Evolutionary conservation across 345 rosid genomes (phyloP).

Genomic region (Alliaria petiolata): DNA sequence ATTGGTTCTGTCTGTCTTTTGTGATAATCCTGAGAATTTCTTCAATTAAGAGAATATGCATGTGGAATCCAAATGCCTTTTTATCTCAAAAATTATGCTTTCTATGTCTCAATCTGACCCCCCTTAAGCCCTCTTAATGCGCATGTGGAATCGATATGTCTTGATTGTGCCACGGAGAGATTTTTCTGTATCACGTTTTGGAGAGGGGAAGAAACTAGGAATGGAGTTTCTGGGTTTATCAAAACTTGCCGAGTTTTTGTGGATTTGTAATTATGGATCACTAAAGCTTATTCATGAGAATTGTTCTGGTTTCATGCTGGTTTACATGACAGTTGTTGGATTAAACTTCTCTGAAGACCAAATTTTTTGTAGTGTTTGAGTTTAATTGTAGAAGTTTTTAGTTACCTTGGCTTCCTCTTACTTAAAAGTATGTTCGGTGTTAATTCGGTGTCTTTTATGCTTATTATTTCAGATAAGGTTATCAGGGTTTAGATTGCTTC

Average conservation of each 20-base stretch:
- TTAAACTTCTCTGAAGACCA: neutral
- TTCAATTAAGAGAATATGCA: slow-evolving; percentile 5
- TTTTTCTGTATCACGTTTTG: too few relatives aligned
- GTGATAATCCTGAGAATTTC: neutral
- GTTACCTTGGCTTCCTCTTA: neutral
- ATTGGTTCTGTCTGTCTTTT: neutral
- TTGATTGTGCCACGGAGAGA: too few relatives aligned
- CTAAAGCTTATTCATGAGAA: too few relatives aligned
- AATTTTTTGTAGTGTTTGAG: neutral
- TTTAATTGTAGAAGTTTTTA: neutral
- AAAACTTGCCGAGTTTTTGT: too few relatives aligned
- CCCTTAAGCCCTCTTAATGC: neutral
- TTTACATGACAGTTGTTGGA: neutral
- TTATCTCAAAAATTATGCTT: neutral
- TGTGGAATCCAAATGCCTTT: neutral
- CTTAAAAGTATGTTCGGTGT: neutral
- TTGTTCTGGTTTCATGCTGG: too few relatives aligned
- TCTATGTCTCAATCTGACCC: neutral
- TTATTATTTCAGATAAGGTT: slow-evolving; percentile 15
- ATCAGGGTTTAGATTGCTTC: slow-evolving; percentile 17
- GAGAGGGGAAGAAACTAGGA: too few relatives aligned
- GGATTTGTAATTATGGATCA: too few relatives aligned
- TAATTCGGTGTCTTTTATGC: neutral
- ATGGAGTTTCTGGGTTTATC: too few relatives aligned
- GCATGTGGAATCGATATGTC: neutral